Base-by-base conservation (phyloP, 2,329 filamentous ascomycete species). In the Chalara sp. region DNA sequence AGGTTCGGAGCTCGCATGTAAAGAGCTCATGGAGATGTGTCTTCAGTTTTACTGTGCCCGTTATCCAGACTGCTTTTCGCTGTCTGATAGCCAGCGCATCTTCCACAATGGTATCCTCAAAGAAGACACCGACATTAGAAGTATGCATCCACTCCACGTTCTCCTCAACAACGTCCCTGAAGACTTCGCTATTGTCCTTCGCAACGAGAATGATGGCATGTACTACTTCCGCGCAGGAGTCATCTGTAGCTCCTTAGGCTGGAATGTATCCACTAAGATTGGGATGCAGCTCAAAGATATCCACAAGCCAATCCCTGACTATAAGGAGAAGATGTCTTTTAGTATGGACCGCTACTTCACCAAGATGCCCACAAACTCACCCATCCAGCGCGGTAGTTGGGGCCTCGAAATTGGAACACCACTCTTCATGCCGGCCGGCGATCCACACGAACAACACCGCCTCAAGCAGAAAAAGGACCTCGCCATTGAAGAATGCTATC, bases 331-430 rank as follows among this genome's bases (percentile, higher is more conserved):
- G 71, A 90, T 95, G 86, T 79, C 86, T 37, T 86, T 89, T 56
- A 90, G 86, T 40, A 91, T 95, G 85, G 88, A 95, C 61, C 76
- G 87, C 79, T 89, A 69, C 67, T 95, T 95, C 63, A 80, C 84
- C 32, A 91, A 88, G 63, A 81, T 90, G 72, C 80, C 87, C 0
- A 78, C 84, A 0, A 78, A 84, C 55, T 81, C 81, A 55, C 83
- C 89, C 2, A 93, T 95, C 49, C 89, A 93, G 67, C 80, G 89
- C 47, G 88, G 87, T 4, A 90, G 86, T 2, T 95, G 89, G 89
- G 86, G 86, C 5, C 72, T 95, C 0, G 89, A 93, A 63, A 74
- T 89, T 37, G 86, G 84, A 40, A 70, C 83, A 39, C 88, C 87
- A 0, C 74, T 95, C 3, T 93, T 84, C 67, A 82, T 89, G 74